Evolutionary conservation across 495 filamentous ascomycete species (phyloP).

Genomic region (Amorphotheca resinae): DNA sequence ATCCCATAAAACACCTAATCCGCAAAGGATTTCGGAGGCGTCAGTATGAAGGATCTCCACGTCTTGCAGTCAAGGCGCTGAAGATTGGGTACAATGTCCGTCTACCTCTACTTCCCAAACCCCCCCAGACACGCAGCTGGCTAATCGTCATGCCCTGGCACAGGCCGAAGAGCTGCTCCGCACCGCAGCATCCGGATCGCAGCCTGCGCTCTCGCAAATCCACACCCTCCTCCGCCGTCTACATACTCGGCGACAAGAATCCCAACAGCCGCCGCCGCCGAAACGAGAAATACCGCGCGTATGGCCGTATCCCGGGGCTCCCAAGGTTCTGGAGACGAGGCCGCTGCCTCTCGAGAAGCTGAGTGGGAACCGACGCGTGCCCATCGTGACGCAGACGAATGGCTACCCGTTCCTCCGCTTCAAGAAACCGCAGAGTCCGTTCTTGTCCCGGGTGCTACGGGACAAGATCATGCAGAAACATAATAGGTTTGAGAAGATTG

Average conservation of each 20-base stretch:
- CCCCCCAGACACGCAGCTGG: too few species aligned
- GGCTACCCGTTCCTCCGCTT: conserved; percentile 49
- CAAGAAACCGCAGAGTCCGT: conserved; percentile 50
- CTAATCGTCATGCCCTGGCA: too few species aligned
- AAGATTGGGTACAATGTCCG: conserved; percentile 42
- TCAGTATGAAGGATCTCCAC: conserved; percentile 32
- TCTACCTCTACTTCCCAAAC: background rate
- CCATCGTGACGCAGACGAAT: conserved; percentile 31
- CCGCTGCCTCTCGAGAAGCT: conserved; percentile 11
- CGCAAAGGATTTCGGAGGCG: conserved; percentile 41
- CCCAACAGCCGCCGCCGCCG: background rate
- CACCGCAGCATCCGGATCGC: conserved; percentile 4
- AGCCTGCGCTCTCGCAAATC: conserved; percentile 7
- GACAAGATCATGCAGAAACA: conserved; percentile 30
- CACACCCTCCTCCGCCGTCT: conserved; percentile 1
- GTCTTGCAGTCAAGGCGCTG: conserved; percentile 30
- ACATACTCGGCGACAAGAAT: background rate
- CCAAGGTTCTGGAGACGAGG: conserved; percentile 13
- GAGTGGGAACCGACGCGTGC: conserved; percentile 32
- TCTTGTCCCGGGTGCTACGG: conserved; percentile 39
- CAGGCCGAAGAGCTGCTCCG: conserved; percentile 14
- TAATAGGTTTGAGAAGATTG: conserved; percentile 27
- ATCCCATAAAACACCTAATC: conserved; percentile 32
- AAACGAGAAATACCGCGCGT: background rate
- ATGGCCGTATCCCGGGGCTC: conserved; percentile 9